Evolutionary conservation across 2,329 filamentous ascomycete genomes (phyloP).

Genomic region (Paraconiothyrium brasiliense): DNA sequence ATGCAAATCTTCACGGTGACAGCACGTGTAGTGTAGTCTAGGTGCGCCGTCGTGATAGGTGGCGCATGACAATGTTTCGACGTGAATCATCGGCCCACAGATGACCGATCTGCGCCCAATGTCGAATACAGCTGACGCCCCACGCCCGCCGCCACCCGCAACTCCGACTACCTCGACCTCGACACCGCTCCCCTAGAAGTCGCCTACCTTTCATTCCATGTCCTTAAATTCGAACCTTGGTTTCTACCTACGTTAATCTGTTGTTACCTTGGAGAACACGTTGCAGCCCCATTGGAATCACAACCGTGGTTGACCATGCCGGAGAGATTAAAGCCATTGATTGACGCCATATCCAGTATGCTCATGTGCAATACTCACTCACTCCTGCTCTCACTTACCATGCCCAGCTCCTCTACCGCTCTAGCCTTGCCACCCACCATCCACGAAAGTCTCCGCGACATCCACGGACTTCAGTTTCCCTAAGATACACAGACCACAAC

Average conservation of each 20-base stretch:
- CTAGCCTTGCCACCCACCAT: conserved; percentile 9
- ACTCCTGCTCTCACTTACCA: conserved; percentile 12
- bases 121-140: neutral
- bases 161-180: conserved; percentile 3
- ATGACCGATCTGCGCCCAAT: neutral
- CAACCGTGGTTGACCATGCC: conserved; percentile 41
- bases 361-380: conserved; percentile 13
- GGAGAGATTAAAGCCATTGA: conserved; percentile 40
- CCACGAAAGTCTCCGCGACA: neutral
- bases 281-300: conserved; percentile 7
- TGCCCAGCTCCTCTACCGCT: conserved; percentile 14
- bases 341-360: conserved; percentile 40
- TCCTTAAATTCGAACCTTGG: neutral
- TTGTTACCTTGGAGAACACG: conserved; percentile 12
- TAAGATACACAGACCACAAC: neutral
- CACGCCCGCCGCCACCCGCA: conserved; percentile 10
- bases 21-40: conserved; percentile 2
- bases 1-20: neutral
- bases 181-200: neutral
- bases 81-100: conserved; percentile 8
- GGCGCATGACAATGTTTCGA: conserved; percentile 4
- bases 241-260: conserved; percentile 3
- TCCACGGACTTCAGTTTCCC: neutral
- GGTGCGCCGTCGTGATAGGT: neutral
- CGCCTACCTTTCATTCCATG: conserved; percentile 4